Percentiles rank a stretch among this genome's conserved stretches.
Evolutionary conservation across 331 rosid species (phyloP).

Genomic region (Cydonia oblonga): DNA sequence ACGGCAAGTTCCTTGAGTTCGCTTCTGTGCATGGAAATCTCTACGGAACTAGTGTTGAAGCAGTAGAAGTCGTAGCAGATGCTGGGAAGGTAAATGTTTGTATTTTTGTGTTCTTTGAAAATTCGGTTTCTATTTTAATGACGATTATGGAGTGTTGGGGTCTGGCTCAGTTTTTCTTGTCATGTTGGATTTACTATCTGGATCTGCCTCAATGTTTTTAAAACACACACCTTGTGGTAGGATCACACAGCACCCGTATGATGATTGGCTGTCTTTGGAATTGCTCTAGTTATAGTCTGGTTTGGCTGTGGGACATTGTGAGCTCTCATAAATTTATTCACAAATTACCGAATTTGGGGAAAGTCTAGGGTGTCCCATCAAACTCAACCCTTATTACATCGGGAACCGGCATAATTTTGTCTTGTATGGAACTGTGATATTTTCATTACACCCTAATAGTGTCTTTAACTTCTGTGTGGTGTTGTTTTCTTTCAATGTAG

Average conservation of each 20-base stretch:
- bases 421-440: background rate
- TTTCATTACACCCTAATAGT: background rate
- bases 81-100: conserved; percentile 60
- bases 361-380: background rate
- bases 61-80: conserved; percentile 85
- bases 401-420: background rate
- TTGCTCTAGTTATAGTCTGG: background rate
- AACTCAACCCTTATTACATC: background rate
- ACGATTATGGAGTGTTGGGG: background rate
- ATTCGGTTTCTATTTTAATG: background rate
- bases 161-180: background rate
- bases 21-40: conserved; percentile 95
- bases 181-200: background rate
- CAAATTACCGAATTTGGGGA: background rate
- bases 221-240: too few relatives aligned
- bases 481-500: conserved; percentile 31
- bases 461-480: background rate
- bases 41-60: conserved; percentile 94
- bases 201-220: background rate
- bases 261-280: background rate
- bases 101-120: background rate
- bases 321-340: background rate
- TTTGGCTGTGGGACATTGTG: background rate
- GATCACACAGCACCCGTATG: too few relatives aligned
- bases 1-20: conserved; percentile 88